phyloP scores from a whole-genome alignment of 2,329 filamentous ascomycete species.

The Phialocephala subalpina region DNA sequence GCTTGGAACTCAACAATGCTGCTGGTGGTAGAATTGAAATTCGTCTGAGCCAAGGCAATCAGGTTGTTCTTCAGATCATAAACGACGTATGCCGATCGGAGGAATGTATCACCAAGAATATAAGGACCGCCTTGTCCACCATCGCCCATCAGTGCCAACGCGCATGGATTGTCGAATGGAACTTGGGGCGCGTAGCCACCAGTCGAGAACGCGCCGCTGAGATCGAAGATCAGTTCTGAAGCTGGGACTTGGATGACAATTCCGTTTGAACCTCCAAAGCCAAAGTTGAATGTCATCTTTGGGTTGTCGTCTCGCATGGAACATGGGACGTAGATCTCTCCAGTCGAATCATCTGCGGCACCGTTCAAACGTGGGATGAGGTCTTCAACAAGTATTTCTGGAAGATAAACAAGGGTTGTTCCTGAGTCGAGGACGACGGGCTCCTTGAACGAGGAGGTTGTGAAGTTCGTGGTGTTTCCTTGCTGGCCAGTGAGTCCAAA shows the following conservation, averaged over 20 bases:
- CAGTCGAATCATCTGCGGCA: slow-evolving; percentile 43
- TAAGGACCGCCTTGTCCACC: slow-evolving; percentile 18
- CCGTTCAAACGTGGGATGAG: slow-evolving; percentile 49
- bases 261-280: slow-evolving; percentile 52
- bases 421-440: slow-evolving; percentile 69
- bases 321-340: slow-evolving; percentile 45
- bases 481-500: slow-evolving; percentile 45
- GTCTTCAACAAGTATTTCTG: slow-evolving; percentile 55
- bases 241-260: slow-evolving; percentile 52
- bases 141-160: slow-evolving; percentile 5
- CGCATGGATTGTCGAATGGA: slow-evolving; percentile 1
- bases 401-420: slow-evolving; percentile 70
- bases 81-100: slow-evolving; percentile 61
- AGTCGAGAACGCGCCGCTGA: slow-evolving; percentile 38
- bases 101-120: slow-evolving; percentile 59
- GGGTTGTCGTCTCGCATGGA: slow-evolving; percentile 47
- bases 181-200: neutral
- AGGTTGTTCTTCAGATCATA: slow-evolving; percentile 59
- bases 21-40: slow-evolving; percentile 47
- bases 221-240: slow-evolving; percentile 51
- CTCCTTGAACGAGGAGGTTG: slow-evolving; percentile 45
- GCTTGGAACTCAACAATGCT: slow-evolving; percentile 35
- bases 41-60: slow-evolving; percentile 57
- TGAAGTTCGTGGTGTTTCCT: slow-evolving; percentile 33
- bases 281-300: slow-evolving; percentile 52